phyloP scores from a whole-genome alignment of 345 rosid genomes.

The Moricandia moricandioides region DNA sequence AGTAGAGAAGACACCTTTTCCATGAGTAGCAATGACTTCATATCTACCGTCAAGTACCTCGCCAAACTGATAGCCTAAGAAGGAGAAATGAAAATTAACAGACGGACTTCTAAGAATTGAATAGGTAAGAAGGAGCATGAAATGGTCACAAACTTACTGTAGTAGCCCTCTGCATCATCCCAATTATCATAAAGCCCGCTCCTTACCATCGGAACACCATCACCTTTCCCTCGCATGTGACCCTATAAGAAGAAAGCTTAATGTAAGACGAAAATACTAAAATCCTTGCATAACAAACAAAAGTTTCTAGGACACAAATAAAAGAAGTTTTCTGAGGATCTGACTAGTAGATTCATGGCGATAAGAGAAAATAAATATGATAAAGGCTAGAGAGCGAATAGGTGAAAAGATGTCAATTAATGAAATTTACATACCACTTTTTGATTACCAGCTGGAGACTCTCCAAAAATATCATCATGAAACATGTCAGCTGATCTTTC shows the following conservation, averaged over 20 bases:
- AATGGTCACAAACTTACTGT: conserved; percentile 50
- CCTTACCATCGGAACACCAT: neutral
- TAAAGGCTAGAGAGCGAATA: conserved; percentile 2
- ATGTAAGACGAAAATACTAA: neutral
- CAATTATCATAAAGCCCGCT: conserved; percentile 79
- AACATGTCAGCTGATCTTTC: conserved; percentile 73
- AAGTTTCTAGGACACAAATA: neutral
- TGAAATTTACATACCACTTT: conserved; percentile 53
- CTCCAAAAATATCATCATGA: conserved; percentile 96
- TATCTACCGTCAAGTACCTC: conserved; percentile 84
- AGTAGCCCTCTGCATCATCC: conserved; percentile 96
- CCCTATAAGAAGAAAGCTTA: neutral
- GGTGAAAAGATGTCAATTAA: neutral
- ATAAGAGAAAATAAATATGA: neutral
- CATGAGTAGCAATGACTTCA: conserved; percentile 88
- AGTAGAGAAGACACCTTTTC: conserved; percentile 89
- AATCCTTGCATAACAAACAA: neutral
- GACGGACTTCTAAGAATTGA: neutral
- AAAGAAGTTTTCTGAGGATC: neutral
- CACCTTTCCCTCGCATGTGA: conserved; percentile 49
- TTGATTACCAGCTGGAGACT: conserved; percentile 73
- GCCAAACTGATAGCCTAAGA: conserved; percentile 79
- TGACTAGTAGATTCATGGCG: neutral
- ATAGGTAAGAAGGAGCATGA: neutral
- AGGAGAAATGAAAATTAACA: neutral